Evolutionary conservation across 2,329 filamentous ascomycete genomes (phyloP), one percentile per base, ranked within the genome.

Genomic region (Calonectria fujianensis): DNA sequence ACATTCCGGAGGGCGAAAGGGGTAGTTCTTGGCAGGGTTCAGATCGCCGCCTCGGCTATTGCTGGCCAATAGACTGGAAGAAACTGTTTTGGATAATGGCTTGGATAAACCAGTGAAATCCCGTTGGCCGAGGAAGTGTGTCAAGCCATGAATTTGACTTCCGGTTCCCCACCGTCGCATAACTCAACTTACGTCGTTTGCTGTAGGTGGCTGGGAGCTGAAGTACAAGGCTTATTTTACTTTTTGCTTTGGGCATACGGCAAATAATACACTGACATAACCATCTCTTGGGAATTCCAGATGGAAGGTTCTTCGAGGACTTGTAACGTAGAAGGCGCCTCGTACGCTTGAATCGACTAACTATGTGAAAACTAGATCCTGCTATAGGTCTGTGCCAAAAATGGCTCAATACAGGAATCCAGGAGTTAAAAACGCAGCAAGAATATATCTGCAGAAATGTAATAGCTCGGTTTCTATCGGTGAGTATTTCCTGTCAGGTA

Each of bases 151-250:
- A 24, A 61, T 29, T 31, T 27, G 31, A 41, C 24, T 63, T 63
- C 57, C 57, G 57, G 27, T 14, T 41, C 57, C 57, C 37, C 57
- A 16, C 35, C 4, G 16, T 27, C 24, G 29, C 57, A 63, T 63
- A 29, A 20, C 24, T 41, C 14, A 20, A 63, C 57, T 41, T 39
- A 8, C 37, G 16, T 16, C 20, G 8, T 20, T 11, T 39, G 11
- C 14, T 41, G n/a, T 41, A 27, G 24, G 57, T 63, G 57, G 24
- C 35, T 63, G n/a, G 37, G 14, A 63, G 35, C 57, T 63, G 57
- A 63, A 24, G 14, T 6, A 3, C 7, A 8, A 14, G 27, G 10
- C 14, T 18, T 20, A 5, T 63, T 10, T 41, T 39, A 10, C 5
- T 27, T 37, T 41, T 5, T 24, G 2, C 4, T 14, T 20, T 14